Base-by-base conservation (phyloP, 805 yeast genomes). In the Myxozyma vanderwaltii region DNA sequence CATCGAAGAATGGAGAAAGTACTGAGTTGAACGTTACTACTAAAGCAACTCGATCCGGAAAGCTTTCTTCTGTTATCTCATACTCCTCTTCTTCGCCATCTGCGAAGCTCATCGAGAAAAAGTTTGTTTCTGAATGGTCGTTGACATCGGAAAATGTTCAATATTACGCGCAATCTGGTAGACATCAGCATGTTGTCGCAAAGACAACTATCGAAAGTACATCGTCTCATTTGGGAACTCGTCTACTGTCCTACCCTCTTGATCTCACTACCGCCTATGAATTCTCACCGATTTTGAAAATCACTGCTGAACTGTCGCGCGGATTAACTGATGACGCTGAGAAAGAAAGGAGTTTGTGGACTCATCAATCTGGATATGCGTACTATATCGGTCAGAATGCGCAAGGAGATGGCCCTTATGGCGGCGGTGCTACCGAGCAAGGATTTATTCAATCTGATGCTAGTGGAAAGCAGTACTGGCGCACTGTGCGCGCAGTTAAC, bases 401-500 rank as follows among this genome's bases (percentile, higher is more conserved):
- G 4, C 27, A 58, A 4, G 61, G 62, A 2, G 43, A 59, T 31
- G 65, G 65, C 8, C 65, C 65, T 2, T 61, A 41, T 23, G 65
- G 63, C 21, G 65, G 65, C 24, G 65, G 65, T 33, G 43, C 55
- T 3, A 61, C 65, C 23, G 59, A 59, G 35, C 65, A 61, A 27
- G 59, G 52, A 2, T 59, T 35, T 23, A 27, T 53, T n/a, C 36
- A 35, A 24, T 21, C 53, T 8, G 31, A 13, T 21, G 53, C 27
- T 15, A 33, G 8, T 10, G 54, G 40, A 13, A 41, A 39, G 26
- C 55, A 54, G 39, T 61, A 61, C 44, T 59, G 62, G 61, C 59
- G 65, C 19, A 51, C 54, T 27, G 61, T 61, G 21, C 57, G 60
- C n/a, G 59, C 65, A 12, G 47, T 51, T 10, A 61, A 60, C 33